A percentile compares a stretch with the other conserved stretches of the same genome.
phyloP scores from a whole-genome alignment of 352 stramenopile genomes.

The Phytophthora vignae region DNA sequence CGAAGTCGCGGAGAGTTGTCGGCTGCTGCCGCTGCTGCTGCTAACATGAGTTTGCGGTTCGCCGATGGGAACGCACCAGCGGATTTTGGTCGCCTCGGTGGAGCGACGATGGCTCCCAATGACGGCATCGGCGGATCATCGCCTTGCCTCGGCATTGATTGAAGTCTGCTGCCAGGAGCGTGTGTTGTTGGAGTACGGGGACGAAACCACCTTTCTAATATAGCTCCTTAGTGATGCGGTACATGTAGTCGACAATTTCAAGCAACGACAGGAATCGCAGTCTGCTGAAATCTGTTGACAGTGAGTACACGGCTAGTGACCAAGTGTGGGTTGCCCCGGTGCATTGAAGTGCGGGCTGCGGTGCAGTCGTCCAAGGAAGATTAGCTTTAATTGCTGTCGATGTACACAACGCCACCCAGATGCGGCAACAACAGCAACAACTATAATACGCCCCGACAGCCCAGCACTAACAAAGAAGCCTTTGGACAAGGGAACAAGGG shows the following conservation, averaged over 20 bases:
- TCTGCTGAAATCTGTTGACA: background rate
- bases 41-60: constrained; percentile 37
- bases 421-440: too few relatives aligned
- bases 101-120: constrained; percentile 7
- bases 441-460: too few relatives aligned
- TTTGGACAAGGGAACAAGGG: too few relatives aligned
- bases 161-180: background rate
- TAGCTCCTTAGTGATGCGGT: background rate
- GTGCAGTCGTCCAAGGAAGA: too few relatives aligned
- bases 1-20: constrained; percentile 6
- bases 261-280: background rate
- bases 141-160: constrained; percentile 20
- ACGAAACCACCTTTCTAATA: constrained; percentile 20
- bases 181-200: background rate
- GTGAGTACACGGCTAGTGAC: too few relatives aligned
- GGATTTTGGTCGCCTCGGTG: constrained; percentile 34
- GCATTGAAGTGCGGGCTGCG: too few relatives aligned
- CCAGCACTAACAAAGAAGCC: too few relatives aligned
- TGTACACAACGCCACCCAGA: too few relatives aligned
- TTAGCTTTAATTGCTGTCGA: too few relatives aligned
- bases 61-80: constrained; percentile 30
- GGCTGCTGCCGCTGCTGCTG: background rate
- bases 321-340: too few relatives aligned
- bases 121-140: constrained; percentile 24
- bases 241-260: background rate